phyloP scores from a whole-genome alignment of 2,329 filamentous ascomycete genomes.

The Parastagonospora nodorum region DNA sequence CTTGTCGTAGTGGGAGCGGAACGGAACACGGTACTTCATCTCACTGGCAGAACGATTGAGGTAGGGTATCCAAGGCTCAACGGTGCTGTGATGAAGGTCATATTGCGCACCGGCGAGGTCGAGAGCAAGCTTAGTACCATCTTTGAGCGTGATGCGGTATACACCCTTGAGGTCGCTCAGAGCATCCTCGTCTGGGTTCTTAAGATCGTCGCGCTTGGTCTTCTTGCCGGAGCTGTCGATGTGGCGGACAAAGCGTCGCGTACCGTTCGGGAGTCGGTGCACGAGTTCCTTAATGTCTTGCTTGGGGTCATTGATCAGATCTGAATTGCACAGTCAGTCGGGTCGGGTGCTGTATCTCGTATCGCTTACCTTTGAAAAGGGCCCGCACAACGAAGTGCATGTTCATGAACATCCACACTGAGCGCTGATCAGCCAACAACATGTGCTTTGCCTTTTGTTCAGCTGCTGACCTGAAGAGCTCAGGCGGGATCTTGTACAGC shows the following conservation, averaged over 20 bases:
- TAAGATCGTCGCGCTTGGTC: slow-evolving; percentile 5
- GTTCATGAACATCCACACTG: slow-evolving; percentile 17
- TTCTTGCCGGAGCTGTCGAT: slow-evolving; percentile 3
- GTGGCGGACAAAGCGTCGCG: slow-evolving; percentile 7
- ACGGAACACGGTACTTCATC: slow-evolving; percentile 14
- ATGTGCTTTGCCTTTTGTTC: slow-evolving; percentile 12
- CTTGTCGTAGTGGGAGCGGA: slow-evolving; percentile 12
- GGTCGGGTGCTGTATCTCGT: no score
- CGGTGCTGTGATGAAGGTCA: slow-evolving; percentile 5
- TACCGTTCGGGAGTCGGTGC: slow-evolving; percentile 6
- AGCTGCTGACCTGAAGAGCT: not conserved
- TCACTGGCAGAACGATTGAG: slow-evolving; percentile 4
- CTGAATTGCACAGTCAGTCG: slow-evolving; percentile 6
- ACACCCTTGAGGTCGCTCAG: slow-evolving; percentile 12
- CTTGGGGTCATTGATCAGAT: slow-evolving; percentile 16
- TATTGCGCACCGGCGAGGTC: slow-evolving; percentile 19
- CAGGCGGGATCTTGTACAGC: slow-evolving; percentile 14
- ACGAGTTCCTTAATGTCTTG: slow-evolving; percentile 19
- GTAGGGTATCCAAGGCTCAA: slow-evolving; percentile 15
- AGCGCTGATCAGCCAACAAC: slow-evolving; percentile 13
- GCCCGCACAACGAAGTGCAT: slow-evolving; percentile 14
- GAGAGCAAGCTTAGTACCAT: slow-evolving; percentile 14
- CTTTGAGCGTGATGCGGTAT: slow-evolving; percentile 19
- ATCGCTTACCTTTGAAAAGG: slow-evolving; percentile 15
- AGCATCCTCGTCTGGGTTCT: slow-evolving; percentile 11